Evolutionary conservation across 441 rosid genomes (phyloP).

Genomic region (Erodium moschatum): DNA sequence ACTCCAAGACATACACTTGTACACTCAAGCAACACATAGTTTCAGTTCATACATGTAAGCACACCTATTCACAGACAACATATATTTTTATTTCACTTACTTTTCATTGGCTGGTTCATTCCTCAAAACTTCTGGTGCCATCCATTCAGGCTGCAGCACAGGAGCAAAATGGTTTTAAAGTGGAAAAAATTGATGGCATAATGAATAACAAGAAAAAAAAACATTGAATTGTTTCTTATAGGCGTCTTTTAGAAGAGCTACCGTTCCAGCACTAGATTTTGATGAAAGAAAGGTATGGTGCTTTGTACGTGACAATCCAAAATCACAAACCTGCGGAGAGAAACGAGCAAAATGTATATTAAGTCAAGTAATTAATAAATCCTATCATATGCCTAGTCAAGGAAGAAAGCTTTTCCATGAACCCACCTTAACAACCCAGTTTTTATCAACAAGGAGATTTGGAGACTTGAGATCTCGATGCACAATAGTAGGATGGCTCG

Average conservation of each 20-base stretch:
- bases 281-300: conserved; percentile 90
- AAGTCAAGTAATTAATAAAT: background rate
- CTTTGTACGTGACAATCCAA: conserved; percentile 91
- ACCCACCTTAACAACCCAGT: conserved; percentile 92
- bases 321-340: conserved; percentile 66
- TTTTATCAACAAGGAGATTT: conserved; percentile 92
- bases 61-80: background rate
- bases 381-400: background rate
- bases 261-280: conserved; percentile 98
- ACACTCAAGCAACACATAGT: background rate
- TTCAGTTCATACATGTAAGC: conserved; percentile 1
- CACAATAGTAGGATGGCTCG: conserved; percentile 88
- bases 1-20: background rate
- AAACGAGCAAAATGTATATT: conserved; percentile 17
- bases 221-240: background rate
- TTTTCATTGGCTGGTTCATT: conserved; percentile 97
- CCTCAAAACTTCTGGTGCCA: conserved; percentile 98
- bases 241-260: conserved; percentile 22
- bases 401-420: conserved; percentile 8
- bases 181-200: conserved; percentile 7
- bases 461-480: conserved; percentile 36
- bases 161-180: conserved; percentile 18
- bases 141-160: conserved; percentile 92
- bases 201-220: background rate
- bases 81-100: conserved; percentile 37